Evolutionary conservation across 2,329 filamentous ascomycete genomes (phyloP).

Genomic region (Fusarium sp.): DNA sequence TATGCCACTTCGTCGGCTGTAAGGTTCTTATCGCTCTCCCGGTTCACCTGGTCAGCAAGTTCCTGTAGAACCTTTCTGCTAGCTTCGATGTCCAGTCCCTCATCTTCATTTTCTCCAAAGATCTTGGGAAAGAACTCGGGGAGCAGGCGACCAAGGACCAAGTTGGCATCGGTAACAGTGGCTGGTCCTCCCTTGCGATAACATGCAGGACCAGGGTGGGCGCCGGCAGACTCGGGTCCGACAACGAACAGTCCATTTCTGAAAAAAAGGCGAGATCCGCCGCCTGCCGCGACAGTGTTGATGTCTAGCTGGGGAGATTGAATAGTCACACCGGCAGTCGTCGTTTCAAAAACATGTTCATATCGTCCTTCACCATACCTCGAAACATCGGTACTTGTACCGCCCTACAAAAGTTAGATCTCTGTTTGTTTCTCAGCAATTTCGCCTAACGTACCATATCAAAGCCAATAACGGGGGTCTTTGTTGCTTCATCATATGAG

Average conservation of each 20-base stretch:
- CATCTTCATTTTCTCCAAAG: conserved; percentile 89
- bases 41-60: conserved; percentile 81
- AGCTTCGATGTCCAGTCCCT: conserved; percentile 80
- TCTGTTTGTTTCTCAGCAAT: background rate
- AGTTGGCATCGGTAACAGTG: conserved; percentile 93
- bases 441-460: conserved; percentile 72
- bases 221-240: conserved; percentile 88
- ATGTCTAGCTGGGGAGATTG: conserved; percentile 94
- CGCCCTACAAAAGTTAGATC: conserved; percentile 62
- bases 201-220: conserved; percentile 89
- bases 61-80: conserved; percentile 81
- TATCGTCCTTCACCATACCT: conserved; percentile 87
- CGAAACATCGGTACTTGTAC: conserved; percentile 91
- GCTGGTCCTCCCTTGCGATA: conserved; percentile 90
- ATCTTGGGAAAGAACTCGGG: conserved; percentile 97
- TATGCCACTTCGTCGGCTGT: conserved; percentile 86
- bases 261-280: conserved; percentile 87
- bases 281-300: conserved; percentile 93
- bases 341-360: conserved; percentile 95
- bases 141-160: conserved; percentile 84
- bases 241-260: conserved; percentile 91
- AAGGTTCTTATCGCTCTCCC: conserved; percentile 78
- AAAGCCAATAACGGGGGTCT: conserved; percentile 90
- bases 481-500: conserved; percentile 85
- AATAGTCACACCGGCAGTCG: conserved; percentile 92